Conservation (phyloP, 2,329 filamentous ascomycete genomes). For the Sarocladiaceae sp. region DNA sequence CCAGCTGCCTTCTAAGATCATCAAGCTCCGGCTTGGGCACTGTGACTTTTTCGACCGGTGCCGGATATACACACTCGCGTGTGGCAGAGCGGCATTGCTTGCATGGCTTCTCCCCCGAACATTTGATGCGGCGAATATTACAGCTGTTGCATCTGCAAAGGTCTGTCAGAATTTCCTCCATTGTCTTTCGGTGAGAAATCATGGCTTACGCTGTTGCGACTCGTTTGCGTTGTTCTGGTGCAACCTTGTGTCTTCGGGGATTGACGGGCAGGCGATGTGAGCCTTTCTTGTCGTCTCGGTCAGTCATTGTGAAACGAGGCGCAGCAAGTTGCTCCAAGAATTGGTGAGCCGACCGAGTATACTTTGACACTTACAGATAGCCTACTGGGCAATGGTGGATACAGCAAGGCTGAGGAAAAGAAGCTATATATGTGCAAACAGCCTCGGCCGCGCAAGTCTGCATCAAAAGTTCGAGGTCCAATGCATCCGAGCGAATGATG, state of each 20-base stretch:
- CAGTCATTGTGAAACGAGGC: constrained; percentile 1
- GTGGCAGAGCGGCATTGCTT: constrained; percentile 37
- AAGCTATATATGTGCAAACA: constrained; percentile 5
- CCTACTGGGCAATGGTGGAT: neutral
- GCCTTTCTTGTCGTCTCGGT: constrained; percentile 8
- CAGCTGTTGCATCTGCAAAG: constrained; percentile 44
- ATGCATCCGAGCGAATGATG: neutral
- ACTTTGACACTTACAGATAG: neutral
- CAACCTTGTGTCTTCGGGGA: constrained; percentile 43
- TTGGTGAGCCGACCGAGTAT: neutral
- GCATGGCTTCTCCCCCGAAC: constrained; percentile 46
- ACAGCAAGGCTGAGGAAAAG: constrained; percentile 2
- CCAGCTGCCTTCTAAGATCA: constrained; percentile 32
- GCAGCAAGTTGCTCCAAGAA: too few relatives aligned
- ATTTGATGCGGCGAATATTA: constrained; percentile 49
- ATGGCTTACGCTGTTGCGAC: constrained; percentile 44
- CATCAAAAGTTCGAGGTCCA: neutral
- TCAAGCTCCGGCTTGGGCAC: constrained; percentile 38
- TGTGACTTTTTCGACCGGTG: constrained; percentile 37
- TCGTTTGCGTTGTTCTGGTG: constrained; percentile 42
- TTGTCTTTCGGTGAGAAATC: neutral
- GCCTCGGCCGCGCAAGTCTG: neutral
- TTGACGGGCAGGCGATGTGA: constrained; percentile 43
- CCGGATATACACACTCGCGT: constrained; percentile 44
- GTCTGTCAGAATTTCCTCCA: neutral